Base-by-base conservation (phyloP, 2,329 filamentous ascomycete genomes). In the Aschersonia sp. region DNA sequence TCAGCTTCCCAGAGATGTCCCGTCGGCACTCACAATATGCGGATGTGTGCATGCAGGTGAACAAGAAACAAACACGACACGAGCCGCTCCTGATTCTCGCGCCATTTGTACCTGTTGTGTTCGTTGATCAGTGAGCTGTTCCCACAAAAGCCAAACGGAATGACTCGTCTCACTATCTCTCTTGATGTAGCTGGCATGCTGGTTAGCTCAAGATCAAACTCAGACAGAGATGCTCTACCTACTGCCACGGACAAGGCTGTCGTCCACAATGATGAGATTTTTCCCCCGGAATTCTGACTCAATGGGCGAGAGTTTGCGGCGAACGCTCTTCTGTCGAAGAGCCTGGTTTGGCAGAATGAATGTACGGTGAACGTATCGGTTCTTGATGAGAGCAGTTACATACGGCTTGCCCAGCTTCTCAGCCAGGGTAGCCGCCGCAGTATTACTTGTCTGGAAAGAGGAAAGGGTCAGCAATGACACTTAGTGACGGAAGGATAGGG, bases 231-330 rank as follows among this genome's bases (percentile, higher is more conserved):
- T 37, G 35, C 10, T 32, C 22, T 45, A 37, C 43, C 35, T 31
- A 45, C 32, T 45, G 32, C 47, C 89, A 39, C 89, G 78, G 5
- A 95, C 89, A 50, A 95, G 87, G 56, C 81, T 87, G 66, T 95
- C 90, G 56, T 95, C 90, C 1, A 95, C 85, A 1, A 97, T 70
- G 9, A 88, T 72, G 6, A 97, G 84, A 50, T 82, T 84, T 56
- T 84, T 82, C 54, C 77, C 86, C 49, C 81, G 72, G 65, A 95
- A 95, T 60, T 95, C 88, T 39, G 82, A 80, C 30, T 81, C 78
- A 65, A 95, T 94, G 22, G 89, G 79, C 51, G 85, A 90, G 40
- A 97, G 74, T 68, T 97, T 97, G 45, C 89, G 79, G 4, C 90
- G 82, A 8, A 97, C 87, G 54, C 87, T 84, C 66, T 90, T 90